Base-by-base conservation (phyloP, 1,284 basidiomycete species). In the Leccinum subfulvum region DNA sequence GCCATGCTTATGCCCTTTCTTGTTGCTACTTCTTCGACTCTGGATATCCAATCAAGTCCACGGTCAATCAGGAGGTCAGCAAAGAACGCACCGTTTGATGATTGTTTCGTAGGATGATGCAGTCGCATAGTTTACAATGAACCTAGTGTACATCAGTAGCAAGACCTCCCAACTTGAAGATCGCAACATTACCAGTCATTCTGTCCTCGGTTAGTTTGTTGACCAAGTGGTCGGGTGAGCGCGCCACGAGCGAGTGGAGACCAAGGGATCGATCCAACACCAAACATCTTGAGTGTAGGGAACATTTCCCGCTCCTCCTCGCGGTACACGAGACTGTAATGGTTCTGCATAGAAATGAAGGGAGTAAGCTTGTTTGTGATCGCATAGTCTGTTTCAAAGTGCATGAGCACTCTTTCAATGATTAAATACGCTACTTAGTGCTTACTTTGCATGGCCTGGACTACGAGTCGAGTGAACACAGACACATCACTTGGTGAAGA, bases 281-380 rank as follows among this genome's bases (percentile, higher is more conserved):
- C 78, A 59, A 77, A 69, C 71, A 71, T 67, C 60, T 76, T 60
- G 33, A 78, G 68, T 5, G 78, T 77, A 8, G 84, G 83, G 62
- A 82, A 79, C 83, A 86, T 86, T 72, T 86, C 83, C 11, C 83
- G 75, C 66, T 84, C 83, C 65, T 85, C 84, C 66, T 85, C 84
- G 47, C 84, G 79, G 64, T 86, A 86, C 28, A 79, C 39, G 6
- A 81, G 69, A 53, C 69, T 78, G 64, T 82, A 78, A 62, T 80
- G 82, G 70, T 84, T 82, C 68, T 87, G 86, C 85, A 87, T 86
- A 35, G 79, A 81, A 70, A 84, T 81, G 73, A 84, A 84, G 4
- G 79, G 81, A 5, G 82, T 84, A 53, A 84, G 77, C 56, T 76
- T 77, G 72, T 84, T 78, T 9, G 67, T 64, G 60, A 77, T 76